phyloP scores from a whole-genome alignment of 2,329 filamentous ascomycete genomes.

The Neospermospora avenae region DNA sequence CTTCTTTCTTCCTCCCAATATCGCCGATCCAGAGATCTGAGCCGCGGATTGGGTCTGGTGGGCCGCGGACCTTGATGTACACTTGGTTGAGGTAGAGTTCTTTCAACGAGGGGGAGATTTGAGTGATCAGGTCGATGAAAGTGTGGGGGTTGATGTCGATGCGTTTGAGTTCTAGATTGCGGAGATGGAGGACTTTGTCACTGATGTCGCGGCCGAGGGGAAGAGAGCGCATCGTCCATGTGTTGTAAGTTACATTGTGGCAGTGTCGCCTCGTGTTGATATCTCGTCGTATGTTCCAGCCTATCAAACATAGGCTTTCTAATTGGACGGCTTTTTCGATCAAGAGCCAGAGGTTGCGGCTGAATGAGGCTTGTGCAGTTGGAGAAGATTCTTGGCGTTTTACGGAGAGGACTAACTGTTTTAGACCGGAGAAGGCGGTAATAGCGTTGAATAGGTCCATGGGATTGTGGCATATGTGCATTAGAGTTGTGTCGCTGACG shows the following conservation, averaged over 20 bases:
- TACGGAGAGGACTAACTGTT: slow-evolving; percentile 46
- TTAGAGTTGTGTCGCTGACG: slow-evolving; percentile 46
- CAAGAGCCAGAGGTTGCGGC: slow-evolving; percentile 47
- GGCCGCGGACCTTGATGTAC: slow-evolving; percentile 32
- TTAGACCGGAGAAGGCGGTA: slow-evolving; percentile 39
- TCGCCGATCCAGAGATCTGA: slow-evolving; percentile 33
- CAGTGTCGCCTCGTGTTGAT: slow-evolving; percentile 22
- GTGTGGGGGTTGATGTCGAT: slow-evolving; percentile 30
- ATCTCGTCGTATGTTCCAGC: slow-evolving; percentile 35
- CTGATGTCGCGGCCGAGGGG: slow-evolving; percentile 24
- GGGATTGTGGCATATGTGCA: slow-evolving; percentile 49
- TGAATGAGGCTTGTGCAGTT: slow-evolving; percentile 39
- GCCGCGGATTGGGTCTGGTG: slow-evolving; percentile 15
- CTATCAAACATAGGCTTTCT: slow-evolving; percentile 46
- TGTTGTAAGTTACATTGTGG: slow-evolving; percentile 15
- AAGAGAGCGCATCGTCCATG: slow-evolving; percentile 33
- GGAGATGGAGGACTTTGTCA: slow-evolving; percentile 20
- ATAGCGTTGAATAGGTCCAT: slow-evolving; percentile 50
- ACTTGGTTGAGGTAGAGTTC: slow-evolving; percentile 36
- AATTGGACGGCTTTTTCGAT: slow-evolving; percentile 45
- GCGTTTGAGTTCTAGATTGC: slow-evolving; percentile 34
- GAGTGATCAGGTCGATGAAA: slow-evolving; percentile 29
- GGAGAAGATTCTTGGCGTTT: slow-evolving; percentile 43
- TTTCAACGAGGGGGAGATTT: slow-evolving; percentile 28
- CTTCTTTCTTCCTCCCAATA: slow-evolving; percentile 12